Evolutionary conservation across 2,329 filamentous ascomycete genomes (phyloP).

Genomic region (Mycocentrospora acerina): DNA sequence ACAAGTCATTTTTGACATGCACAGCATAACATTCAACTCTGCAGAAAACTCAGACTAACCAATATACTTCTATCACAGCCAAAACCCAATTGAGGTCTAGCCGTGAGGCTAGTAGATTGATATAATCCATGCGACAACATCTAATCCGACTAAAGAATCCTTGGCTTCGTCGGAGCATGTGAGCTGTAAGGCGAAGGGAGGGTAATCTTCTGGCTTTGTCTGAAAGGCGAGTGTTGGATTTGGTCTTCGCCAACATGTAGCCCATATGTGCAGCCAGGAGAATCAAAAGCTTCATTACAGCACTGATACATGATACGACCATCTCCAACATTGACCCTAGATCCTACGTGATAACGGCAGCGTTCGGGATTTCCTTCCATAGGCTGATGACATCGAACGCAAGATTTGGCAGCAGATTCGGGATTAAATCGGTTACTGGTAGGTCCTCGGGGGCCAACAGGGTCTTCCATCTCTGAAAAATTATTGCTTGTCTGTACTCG

Average conservation of each 20-base stretch:
- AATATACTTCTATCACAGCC: too few relatives aligned
- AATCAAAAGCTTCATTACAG: slow-evolving; percentile 9
- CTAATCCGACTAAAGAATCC: slow-evolving; percentile 2
- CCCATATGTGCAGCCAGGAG: slow-evolving; percentile 15
- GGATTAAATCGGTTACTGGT: too few relatives aligned
- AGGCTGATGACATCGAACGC: slow-evolving; percentile 11
- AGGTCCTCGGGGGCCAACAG: too few relatives aligned
- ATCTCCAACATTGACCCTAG: neutral
- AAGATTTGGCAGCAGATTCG: slow-evolving; percentile 5
- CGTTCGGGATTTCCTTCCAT: neutral
- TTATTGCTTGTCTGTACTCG: slow-evolving; percentile 1
- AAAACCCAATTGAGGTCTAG: too few relatives aligned
- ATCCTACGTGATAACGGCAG: slow-evolving; percentile 22
- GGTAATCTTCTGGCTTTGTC: too few relatives aligned
- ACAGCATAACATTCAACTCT: too few relatives aligned
- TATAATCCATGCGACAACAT: too few relatives aligned
- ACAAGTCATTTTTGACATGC: too few relatives aligned
- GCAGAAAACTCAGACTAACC: too few relatives aligned
- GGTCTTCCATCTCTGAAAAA: neutral
- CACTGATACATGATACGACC: slow-evolving; percentile 7
- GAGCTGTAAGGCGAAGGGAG: slow-evolving; percentile 1
- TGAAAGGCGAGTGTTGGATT: too few relatives aligned
- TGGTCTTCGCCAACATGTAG: slow-evolving; percentile 4
- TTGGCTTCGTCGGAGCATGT: slow-evolving; percentile 5
- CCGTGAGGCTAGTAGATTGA: too few relatives aligned